Evolutionary conservation across 1,139 yeast genomes (phyloP).

Genomic region (Komagataea norvegica): DNA sequence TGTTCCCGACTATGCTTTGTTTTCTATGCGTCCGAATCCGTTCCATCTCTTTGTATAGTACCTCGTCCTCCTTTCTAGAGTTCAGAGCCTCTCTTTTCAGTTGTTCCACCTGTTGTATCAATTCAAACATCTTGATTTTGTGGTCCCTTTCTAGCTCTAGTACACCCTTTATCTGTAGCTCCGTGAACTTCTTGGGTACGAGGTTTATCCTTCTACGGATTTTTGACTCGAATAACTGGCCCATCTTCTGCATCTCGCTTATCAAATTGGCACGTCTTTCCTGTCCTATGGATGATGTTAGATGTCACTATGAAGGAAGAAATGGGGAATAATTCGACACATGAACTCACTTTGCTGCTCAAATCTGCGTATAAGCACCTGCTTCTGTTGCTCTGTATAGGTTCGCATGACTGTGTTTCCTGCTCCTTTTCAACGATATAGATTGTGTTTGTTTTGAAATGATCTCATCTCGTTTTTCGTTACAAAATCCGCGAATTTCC

Average conservation of each 20-base stretch:
- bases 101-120: constrained; percentile 19
- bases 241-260: constrained; percentile 15
- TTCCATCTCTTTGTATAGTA: constrained; percentile 14
- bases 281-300: constrained; percentile 13
- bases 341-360: constrained; percentile 22
- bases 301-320: background rate
- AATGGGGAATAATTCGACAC: background rate
- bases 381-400: constrained; percentile 16
- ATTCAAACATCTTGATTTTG: constrained; percentile 21
- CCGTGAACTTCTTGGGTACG: constrained; percentile 24
- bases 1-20: constrained; percentile 7
- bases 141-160: constrained; percentile 25
- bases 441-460: no score
- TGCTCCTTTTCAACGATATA: no score
- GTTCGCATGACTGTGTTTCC: constrained; percentile 2
- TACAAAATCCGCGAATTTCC: constrained; percentile 5
- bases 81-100: constrained; percentile 6
- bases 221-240: constrained; percentile 20
- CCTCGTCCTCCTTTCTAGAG: constrained; percentile 6
- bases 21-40: constrained; percentile 10
- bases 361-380: constrained; percentile 19
- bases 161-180: constrained; percentile 21
- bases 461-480: no score
- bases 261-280: constrained; percentile 17
- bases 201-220: constrained; percentile 16